Evolutionary conservation across 306 rosid species (phyloP).

Genomic region (Trifolium fragiferum): DNA sequence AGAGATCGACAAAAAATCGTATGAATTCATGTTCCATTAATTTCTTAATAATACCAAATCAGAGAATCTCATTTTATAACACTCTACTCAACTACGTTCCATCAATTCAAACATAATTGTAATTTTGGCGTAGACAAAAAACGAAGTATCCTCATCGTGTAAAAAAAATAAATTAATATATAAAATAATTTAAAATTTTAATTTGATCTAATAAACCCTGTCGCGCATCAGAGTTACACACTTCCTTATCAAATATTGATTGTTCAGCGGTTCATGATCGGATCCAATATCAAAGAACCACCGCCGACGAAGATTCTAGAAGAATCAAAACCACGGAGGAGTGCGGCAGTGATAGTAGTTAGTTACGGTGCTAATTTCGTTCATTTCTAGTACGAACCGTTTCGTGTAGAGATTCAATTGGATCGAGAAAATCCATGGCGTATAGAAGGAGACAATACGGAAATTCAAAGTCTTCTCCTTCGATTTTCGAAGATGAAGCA

Average conservation of each 20-base stretch:
- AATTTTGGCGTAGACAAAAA: neutral
- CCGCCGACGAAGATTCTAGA: conserved; percentile 11
- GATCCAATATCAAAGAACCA: conserved; percentile 27
- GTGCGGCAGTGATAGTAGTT: too few species aligned
- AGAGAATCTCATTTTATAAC: too few species aligned
- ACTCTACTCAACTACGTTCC: too few species aligned
- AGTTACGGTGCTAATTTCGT: neutral
- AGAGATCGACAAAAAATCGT: too few species aligned
- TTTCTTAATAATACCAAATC: too few species aligned
- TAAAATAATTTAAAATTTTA: neutral
- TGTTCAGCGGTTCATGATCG: conserved; percentile 21
- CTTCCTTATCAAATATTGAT: neutral
- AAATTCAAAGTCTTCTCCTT: conserved; percentile 44
- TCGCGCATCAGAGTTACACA: neutral
- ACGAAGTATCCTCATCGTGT: neutral
- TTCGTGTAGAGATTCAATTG: neutral
- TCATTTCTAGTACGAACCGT: conserved; percentile 10
- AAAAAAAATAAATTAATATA: neutral
- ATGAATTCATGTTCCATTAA: too few species aligned
- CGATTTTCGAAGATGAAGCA: conserved; percentile 38
- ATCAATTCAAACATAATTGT: too few species aligned
- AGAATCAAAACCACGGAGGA: neutral
- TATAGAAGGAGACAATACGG: conserved; percentile 70
- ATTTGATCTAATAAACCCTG: conserved; percentile 12
- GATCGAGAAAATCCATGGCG: conserved; percentile 60